Conservation (phyloP, 495 filamentous ascomycete species). For the Haplographium delicatum region DNA sequence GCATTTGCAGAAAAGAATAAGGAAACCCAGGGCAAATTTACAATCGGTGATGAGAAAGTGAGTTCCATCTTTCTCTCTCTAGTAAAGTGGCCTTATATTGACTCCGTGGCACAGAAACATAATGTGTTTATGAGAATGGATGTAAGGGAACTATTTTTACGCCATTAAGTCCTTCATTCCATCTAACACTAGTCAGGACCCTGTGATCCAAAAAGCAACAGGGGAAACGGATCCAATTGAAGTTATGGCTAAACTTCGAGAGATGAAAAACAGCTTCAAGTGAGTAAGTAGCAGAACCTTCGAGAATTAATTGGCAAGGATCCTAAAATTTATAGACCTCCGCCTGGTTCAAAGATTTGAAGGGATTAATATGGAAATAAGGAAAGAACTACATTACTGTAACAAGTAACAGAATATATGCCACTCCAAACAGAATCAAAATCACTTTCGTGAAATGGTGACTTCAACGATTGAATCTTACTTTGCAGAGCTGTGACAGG, state of each 20-base stretch:
- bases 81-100: neutral
- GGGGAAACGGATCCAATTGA: conserved; percentile 77
- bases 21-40: conserved; percentile 93
- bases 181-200: conserved; percentile 51
- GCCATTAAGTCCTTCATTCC: neutral
- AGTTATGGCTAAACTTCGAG: conserved; percentile 79
- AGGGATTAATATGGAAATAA: no score
- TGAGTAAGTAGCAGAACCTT: conserved; percentile 33
- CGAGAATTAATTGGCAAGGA: neutral
- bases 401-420: no score
- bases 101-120: conserved; percentile 55
- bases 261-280: conserved; percentile 90
- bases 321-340: neutral
- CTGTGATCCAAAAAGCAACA: conserved; percentile 75
- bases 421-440: no score
- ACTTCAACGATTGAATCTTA: no score
- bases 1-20: conserved; percentile 72
- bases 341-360: conserved; percentile 12
- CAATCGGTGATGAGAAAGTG: conserved; percentile 97
- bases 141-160: conserved; percentile 42
- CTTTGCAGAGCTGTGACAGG: no score
- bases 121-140: conserved; percentile 93
- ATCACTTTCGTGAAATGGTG: no score
- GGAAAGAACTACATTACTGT: no score
- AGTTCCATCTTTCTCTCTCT: conserved; percentile 4